phyloP scores from a whole-genome alignment of 1,284 basidiomycete species.

The Ceratobasidium sp. region DNA sequence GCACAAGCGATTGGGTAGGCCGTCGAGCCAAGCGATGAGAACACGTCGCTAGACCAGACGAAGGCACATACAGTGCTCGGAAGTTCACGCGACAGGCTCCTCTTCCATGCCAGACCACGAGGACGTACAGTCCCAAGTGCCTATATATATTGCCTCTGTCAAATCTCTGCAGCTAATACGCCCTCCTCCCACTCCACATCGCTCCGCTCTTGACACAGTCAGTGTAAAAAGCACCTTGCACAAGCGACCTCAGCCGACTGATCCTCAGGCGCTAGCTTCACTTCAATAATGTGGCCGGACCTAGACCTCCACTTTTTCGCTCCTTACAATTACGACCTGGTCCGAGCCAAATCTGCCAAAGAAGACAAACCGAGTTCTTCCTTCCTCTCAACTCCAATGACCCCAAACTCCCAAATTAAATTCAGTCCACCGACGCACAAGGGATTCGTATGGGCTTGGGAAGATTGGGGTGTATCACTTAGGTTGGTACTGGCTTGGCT shows the following conservation, averaged over 20 bases:
- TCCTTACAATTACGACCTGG: neutral
- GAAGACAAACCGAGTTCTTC: neutral
- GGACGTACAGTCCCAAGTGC: neutral
- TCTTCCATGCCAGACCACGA: neutral
- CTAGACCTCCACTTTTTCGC: slow-evolving; percentile 7
- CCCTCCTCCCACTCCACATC: neutral
- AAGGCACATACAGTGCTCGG: neutral
- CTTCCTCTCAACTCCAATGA: neutral
- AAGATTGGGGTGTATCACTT: slow-evolving; percentile 26
- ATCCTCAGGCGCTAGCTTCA: neutral
- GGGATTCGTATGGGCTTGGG: slow-evolving; percentile 26
- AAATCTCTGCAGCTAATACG: neutral
- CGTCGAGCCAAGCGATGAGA: neutral
- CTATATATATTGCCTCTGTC: neutral
- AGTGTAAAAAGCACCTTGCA: neutral
- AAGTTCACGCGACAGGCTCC: neutral
- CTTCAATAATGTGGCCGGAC: neutral
- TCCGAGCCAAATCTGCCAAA: neutral
- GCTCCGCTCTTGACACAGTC: neutral
- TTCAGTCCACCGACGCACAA: neutral
- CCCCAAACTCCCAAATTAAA: neutral
- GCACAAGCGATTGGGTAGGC: neutral
- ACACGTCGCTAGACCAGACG: neutral
- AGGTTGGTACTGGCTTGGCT: neutral
- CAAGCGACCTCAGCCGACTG: neutral